phyloP scores from a whole-genome alignment of 1,284 basidiomycete species.

The Trichosporon asahii region DNA sequence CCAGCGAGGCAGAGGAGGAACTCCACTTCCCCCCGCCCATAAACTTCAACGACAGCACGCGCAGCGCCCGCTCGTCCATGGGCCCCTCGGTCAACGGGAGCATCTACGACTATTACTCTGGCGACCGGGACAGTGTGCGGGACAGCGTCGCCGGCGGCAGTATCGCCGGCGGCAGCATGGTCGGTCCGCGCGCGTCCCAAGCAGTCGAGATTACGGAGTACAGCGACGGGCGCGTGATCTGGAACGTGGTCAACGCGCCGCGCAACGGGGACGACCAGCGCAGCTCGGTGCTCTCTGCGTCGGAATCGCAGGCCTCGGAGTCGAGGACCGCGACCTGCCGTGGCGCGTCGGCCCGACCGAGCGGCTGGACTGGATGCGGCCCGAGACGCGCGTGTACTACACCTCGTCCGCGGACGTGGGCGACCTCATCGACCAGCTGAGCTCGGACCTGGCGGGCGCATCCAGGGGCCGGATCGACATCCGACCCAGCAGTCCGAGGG shows the following conservation, averaged over 20 bases:
- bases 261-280: conserved; percentile 19
- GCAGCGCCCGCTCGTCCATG: neutral
- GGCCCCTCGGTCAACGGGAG: conserved; percentile 12
- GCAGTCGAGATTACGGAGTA: conserved; percentile 49
- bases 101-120: conserved; percentile 9
- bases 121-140: neutral
- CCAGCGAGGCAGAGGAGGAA: neutral
- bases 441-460: conserved; percentile 31
- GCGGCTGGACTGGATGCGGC: conserved; percentile 24
- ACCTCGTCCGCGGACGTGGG: conserved; percentile 44
- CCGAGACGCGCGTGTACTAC: conserved; percentile 42
- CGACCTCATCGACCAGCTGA: conserved; percentile 48
- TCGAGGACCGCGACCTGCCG: conserved; percentile 16
- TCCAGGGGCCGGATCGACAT: conserved; percentile 45
- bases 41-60: conserved; percentile 12
- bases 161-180: too few relatives aligned
- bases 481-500: conserved; percentile 14
- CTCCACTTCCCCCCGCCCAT: conserved; percentile 7
- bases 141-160: conserved; percentile 1
- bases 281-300: neutral
- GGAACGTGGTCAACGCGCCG: conserved; percentile 46
- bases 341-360: conserved; percentile 23
- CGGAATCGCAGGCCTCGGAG: neutral
- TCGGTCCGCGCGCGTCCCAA: conserved; percentile 25
- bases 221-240: conserved; percentile 45